Percentiles rank a stretch among this genome's conserved stretches.
phyloP scores from a whole-genome alignment of 1,284 basidiomycete genomes.

The Ustilago nuda region DNA sequence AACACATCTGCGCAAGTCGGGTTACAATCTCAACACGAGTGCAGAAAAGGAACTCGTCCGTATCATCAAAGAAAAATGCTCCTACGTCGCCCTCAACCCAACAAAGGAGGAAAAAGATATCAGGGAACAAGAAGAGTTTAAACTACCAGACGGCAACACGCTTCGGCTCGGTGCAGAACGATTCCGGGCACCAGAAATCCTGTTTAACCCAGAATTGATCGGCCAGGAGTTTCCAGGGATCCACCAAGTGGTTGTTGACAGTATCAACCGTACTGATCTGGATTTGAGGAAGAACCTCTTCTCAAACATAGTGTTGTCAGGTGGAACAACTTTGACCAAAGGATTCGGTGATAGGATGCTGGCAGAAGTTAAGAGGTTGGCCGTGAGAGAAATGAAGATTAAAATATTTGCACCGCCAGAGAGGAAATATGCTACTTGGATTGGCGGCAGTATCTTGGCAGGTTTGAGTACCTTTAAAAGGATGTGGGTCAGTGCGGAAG shows the following conservation, averaged over 20 bases:
- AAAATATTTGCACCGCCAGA: constrained; percentile 99
- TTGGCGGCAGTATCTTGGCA: constrained; percentile 84
- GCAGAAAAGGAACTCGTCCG: constrained; percentile 97
- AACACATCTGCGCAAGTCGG: constrained; percentile 89
- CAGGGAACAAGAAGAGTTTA: constrained; percentile 81
- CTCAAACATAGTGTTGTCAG: constrained; percentile 95
- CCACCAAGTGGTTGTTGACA: constrained; percentile 79
- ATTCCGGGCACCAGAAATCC: constrained; percentile 95
- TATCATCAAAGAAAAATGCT: constrained; percentile 97
- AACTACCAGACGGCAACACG: constrained; percentile 92
- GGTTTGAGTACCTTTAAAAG: constrained; percentile 98
- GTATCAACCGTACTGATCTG: constrained; percentile 73
- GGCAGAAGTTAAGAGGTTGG: constrained; percentile 94
- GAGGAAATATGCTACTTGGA: constrained; percentile 99
- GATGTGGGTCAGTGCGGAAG: constrained; percentile 87
- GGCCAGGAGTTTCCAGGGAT: constrained; percentile 97
- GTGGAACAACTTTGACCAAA: constrained; percentile 82
- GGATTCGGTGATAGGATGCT: constrained; percentile 91
- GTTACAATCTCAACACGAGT: constrained; percentile 94
- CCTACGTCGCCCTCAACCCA: constrained; percentile 91
- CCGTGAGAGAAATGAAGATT: constrained; percentile 97
- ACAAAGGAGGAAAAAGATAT: constrained; percentile 93
- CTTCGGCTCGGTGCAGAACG: constrained; percentile 94
- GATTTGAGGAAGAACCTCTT: constrained; percentile 95
- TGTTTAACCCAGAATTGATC: constrained; percentile 97